Percentiles rank a stretch among this genome's conserved stretches.
phyloP scores from a whole-genome alignment of 2,329 filamentous ascomycete species.

The Venturia nashicola region DNA sequence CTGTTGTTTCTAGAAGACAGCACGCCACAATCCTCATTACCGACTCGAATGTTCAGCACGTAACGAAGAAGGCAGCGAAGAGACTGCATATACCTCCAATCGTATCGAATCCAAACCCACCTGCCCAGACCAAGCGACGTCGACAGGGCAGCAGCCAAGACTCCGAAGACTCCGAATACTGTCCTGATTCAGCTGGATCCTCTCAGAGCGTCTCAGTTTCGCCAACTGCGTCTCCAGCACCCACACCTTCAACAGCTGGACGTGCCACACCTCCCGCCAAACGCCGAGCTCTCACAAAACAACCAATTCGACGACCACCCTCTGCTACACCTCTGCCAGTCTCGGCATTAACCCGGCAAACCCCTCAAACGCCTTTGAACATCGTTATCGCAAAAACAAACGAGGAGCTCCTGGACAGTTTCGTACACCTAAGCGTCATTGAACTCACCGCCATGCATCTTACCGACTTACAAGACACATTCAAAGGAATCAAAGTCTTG shows the following conservation, averaged over 20 bases:
- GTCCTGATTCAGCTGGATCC: background rate
- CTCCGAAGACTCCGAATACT: background rate
- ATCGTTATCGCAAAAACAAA: background rate
- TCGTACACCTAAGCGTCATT: background rate
- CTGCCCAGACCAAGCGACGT: background rate
- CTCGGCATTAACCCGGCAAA: background rate
- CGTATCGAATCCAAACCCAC: background rate
- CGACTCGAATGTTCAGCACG: background rate
- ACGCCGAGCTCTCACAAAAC: background rate
- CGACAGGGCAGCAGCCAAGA: background rate
- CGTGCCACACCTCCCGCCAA: background rate
- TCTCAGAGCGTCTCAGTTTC: background rate
- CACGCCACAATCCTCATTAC: background rate
- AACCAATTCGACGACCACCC: background rate
- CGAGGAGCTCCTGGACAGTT: background rate
- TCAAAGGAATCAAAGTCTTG: background rate
- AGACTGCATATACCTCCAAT: background rate
- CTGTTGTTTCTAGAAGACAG: background rate
- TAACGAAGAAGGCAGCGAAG: background rate
- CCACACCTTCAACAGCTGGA: background rate
- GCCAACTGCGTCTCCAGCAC: background rate
- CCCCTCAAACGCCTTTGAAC: background rate
- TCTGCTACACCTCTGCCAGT: background rate
- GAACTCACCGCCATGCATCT: background rate
- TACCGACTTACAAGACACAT: background rate